Percentiles rank a stretch among this genome's conserved stretches.
Conservation (phyloP, 2,329 filamentous ascomycete genomes). For the Aspergillus cejpii region DNA sequence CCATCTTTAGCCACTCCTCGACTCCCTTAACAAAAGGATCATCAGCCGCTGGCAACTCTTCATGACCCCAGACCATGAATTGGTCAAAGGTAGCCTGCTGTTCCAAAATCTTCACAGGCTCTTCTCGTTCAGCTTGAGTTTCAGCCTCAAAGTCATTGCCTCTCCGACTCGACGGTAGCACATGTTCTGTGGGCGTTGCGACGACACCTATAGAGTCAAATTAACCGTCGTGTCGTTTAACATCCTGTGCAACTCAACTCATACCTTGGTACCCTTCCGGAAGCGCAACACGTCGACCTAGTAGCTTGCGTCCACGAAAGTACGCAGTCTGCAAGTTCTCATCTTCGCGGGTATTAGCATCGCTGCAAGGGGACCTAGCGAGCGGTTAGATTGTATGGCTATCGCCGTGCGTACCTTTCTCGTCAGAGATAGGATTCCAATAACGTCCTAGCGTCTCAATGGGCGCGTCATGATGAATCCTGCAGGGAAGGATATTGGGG, state of each 20-base stretch:
- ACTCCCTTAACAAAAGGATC: conserved; percentile 70
- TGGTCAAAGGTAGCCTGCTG: conserved; percentile 64
- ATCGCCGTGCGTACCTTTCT: conserved; percentile 33
- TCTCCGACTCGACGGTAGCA: conserved; percentile 20
- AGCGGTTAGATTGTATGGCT: neutral
- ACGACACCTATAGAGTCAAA: conserved; percentile 48
- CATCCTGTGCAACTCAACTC: neutral
- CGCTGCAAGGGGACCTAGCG: neutral
- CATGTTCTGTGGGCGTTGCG: conserved; percentile 44
- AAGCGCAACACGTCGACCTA: conserved; percentile 59
- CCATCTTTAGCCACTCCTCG: conserved; percentile 72
- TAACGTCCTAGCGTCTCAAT: conserved; percentile 59
- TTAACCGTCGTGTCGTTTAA: neutral
- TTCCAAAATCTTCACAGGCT: conserved; percentile 54
- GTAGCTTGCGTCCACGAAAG: conserved; percentile 73
- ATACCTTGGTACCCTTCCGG: conserved; percentile 63
- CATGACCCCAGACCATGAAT: conserved; percentile 79
- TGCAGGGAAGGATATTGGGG: conserved; percentile 72
- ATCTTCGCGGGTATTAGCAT: conserved; percentile 12
- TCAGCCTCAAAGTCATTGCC: conserved; percentile 41
- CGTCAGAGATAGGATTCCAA: conserved; percentile 57
- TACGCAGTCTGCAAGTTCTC: conserved; percentile 50
- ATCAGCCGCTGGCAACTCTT: conserved; percentile 54
- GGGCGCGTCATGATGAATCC: conserved; percentile 69
- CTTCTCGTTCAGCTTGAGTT: conserved; percentile 40